A percentile compares a stretch with the other conserved stretches of the same genome.
Conservation (phyloP, 768 basidiomycete genomes). For the Chalciporus chontae region DNA sequence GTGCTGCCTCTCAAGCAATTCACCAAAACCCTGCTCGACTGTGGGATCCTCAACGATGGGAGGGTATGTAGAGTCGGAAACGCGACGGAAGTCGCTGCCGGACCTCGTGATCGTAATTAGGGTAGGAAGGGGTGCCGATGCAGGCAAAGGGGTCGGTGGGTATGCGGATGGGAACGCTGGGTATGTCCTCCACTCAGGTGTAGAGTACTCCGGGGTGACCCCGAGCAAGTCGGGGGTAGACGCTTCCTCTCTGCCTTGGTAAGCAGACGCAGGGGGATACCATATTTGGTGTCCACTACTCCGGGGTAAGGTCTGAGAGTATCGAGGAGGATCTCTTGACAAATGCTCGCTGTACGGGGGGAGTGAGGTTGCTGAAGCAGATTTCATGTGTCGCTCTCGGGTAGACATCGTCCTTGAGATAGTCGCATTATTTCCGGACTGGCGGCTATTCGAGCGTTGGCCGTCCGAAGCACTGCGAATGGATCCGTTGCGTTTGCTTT, state of each 20-base stretch:
- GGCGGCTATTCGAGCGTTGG: slow-evolving; percentile 3
- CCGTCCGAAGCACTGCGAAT: slow-evolving; percentile 20
- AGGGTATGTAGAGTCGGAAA: slow-evolving; percentile 17
- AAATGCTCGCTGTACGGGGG: slow-evolving; percentile 25
- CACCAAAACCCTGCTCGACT: slow-evolving; percentile 56
- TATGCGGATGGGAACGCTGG: slow-evolving; percentile 77
- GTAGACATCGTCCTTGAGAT: slow-evolving; percentile 2
- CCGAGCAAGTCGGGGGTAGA: slow-evolving; percentile 11
- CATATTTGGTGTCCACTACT: slow-evolving; percentile 46
- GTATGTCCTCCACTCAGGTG: slow-evolving; percentile 72
- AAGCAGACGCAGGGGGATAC: slow-evolving; percentile 54
- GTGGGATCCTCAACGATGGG: slow-evolving; percentile 38
- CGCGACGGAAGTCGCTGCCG: background rate
- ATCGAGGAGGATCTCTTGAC: slow-evolving; percentile 19
- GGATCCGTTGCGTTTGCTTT: slow-evolving; percentile 7
- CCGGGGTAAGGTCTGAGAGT: slow-evolving; percentile 20
- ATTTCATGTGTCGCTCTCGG: slow-evolving; percentile 11
- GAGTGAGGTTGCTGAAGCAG: slow-evolving; percentile 19
- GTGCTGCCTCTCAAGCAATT: slow-evolving; percentile 66
- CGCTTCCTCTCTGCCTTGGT: slow-evolving; percentile 20
- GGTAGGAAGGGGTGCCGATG: slow-evolving; percentile 32
- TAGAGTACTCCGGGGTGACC: slow-evolving; percentile 32
- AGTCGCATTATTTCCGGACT: slow-evolving; percentile 1
- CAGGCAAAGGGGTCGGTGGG: slow-evolving; percentile 60
- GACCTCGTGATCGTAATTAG: slow-evolving; percentile 7